Base-by-base conservation (phyloP, 2,329 filamentous ascomycete genomes). In the Monilinia polystroma region DNA sequence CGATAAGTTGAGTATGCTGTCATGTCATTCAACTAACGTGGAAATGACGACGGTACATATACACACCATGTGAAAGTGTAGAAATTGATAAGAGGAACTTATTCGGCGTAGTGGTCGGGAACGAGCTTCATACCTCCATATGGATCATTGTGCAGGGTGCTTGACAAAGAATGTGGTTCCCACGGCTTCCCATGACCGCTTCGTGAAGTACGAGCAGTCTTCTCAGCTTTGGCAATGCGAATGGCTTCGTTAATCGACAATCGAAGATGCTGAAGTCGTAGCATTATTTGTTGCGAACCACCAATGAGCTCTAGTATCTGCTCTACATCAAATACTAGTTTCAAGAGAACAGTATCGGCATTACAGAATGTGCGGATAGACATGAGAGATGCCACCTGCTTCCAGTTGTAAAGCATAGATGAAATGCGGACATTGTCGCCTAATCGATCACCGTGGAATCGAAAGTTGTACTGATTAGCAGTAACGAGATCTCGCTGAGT, bases 351-450 rank as follows among this genome's bases (percentile, higher is more conserved):
- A 58, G 78, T 80, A 69, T 85, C 82, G 1, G 81, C 79, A 32
- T 78, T 75, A 71, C 82, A 84, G 70, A 83, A 83, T 2, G 81
- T 84, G 38, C 81, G 80, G 43, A 83, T 75, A 53, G 77, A 76
- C 79, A 84, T 81, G 63, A 81, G 78, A 51, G 77, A 80, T 51
- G 78, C 77, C 23, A 83, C 75, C 4, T 75, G 74, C 67, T 80
- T 82, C 83, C 83, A 85, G 66, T 78, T 80, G 47, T 80, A 76
- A 62, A 85, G 75, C 63, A 81, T 81, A 3, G 79, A 70, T 66
- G 78, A 69, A 79, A 76, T 68, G 72, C 75, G 67, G 79, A 73
- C 2, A 72, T 68, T 71, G 60, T 82, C 78, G 7, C 76, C 75
- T 26, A 79, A 76, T 56, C 75, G 75, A 20, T 78, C 75, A 10